These are phyloP conservation scores for Neophaeococcomyces aloes DNA, from an alignment of 2,329 filamentous ascomycete genomes.

Conservation along the genomic window DNA sequence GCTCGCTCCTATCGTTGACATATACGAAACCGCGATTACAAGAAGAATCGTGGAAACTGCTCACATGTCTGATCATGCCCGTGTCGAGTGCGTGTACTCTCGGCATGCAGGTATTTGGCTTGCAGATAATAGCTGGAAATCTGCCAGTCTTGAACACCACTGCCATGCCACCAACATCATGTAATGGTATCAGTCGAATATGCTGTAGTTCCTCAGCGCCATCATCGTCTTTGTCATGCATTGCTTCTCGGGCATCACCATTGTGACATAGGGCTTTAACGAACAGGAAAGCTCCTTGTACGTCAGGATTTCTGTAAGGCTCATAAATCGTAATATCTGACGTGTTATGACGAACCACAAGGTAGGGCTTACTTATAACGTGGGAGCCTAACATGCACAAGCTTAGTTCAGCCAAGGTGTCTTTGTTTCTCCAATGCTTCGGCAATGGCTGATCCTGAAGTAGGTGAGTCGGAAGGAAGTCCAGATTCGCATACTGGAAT, in stretches of 20 bases:
- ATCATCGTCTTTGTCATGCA: constrained; percentile 20
- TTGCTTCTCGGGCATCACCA: constrained; percentile 42
- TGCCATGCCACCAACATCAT: constrained; percentile 59
- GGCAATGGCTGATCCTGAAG: constrained; percentile 56
- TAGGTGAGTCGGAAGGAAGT: constrained; percentile 65
- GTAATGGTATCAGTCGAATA: constrained; percentile 23
- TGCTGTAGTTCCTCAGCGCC: constrained; percentile 36
- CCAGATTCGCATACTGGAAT: constrained; percentile 65
- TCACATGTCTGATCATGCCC: constrained; percentile 58
- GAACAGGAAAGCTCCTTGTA: constrained; percentile 50
- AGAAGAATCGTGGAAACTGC: constrained; percentile 62
- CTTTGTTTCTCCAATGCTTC: constrained; percentile 60
- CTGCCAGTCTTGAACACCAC: constrained; percentile 72
- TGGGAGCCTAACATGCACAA: constrained; percentile 76
- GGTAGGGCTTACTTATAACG: constrained; percentile 59
- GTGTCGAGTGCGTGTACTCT: constrained; percentile 64
- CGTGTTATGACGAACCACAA: constrained; percentile 67
- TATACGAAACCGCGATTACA: constrained; percentile 79
- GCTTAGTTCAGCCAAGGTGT: constrained; percentile 66
- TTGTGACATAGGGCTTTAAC: constrained; percentile 59
- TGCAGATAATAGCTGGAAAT: constrained; percentile 72
- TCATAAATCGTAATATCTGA: constrained; percentile 84
- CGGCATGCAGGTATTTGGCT: constrained; percentile 66
- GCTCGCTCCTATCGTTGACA: constrained; percentile 49
- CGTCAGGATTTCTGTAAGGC: constrained; percentile 46